Evolutionary conservation across 306 rosid genomes (phyloP).

Genomic region (Cucurbita ficifolia): DNA sequence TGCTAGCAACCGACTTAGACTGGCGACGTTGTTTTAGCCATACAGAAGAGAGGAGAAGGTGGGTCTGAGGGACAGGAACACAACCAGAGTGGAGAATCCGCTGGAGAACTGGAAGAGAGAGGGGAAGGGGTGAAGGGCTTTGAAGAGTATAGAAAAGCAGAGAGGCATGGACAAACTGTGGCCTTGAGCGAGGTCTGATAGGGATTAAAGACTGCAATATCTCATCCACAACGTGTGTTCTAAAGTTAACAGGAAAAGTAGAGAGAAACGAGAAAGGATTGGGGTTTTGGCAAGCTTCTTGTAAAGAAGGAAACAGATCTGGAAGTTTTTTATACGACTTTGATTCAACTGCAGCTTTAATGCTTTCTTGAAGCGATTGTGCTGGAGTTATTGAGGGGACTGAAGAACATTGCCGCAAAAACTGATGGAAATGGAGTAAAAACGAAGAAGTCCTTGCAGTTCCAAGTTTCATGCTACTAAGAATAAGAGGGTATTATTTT

Average conservation of each 20-base stretch:
- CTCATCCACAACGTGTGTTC: conserved; percentile 47
- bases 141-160: conserved; percentile 45
- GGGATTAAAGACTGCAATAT: conserved; percentile 56
- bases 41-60: conserved; percentile 46
- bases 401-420: conserved; percentile 16
- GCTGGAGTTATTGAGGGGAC: conserved; percentile 17
- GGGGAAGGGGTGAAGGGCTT: conserved; percentile 46
- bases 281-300: conserved; percentile 28
- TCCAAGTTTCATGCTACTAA: not conserved
- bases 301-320: conserved; percentile 27
- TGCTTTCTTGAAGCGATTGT: conserved; percentile 23
- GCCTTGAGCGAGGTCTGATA: conserved; percentile 43
- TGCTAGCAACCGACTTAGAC: conserved; percentile 24
- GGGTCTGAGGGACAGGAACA: conserved; percentile 46
- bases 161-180: conserved; percentile 30
- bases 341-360: conserved; percentile 38
- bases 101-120: conserved; percentile 47
- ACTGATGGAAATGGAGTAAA: not conserved
- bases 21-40: conserved; percentile 35
- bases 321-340: conserved; percentile 51
- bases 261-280: conserved; percentile 67
- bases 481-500: not conserved
- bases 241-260: conserved; percentile 26
- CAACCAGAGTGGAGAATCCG: conserved; percentile 52
- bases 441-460: not conserved